phyloP scores from a whole-genome alignment of 2,329 filamentous ascomycete genomes.

The Neocucurbitaria cava region DNA sequence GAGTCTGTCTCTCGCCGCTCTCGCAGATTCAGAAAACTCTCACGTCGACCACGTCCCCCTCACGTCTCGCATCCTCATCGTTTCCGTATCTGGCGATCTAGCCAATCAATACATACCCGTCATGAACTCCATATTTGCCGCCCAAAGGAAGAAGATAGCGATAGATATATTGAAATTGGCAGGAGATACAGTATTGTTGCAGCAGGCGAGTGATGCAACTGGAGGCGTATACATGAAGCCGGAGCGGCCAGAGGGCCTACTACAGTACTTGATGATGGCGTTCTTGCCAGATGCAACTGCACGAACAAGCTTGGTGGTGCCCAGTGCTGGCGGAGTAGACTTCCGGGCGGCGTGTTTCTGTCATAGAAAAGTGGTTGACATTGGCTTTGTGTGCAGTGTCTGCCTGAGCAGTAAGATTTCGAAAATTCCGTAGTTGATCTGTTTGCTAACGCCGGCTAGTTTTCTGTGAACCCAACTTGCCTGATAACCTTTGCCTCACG shows the following conservation, averaged over 20 bases:
- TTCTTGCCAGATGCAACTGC: conserved; percentile 77
- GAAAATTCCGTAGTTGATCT: not conserved
- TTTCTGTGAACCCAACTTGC: conserved; percentile 45
- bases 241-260: conserved; percentile 63
- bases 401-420: conserved; percentile 77
- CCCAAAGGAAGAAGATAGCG: conserved; percentile 83
- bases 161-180: conserved; percentile 91
- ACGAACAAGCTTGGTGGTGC: conserved; percentile 72
- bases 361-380: conserved; percentile 86
- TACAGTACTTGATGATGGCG: conserved; percentile 94
- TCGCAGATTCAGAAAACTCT: conserved; percentile 48
- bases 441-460: conserved; percentile 30
- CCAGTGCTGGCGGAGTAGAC: conserved; percentile 86
- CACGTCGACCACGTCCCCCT: conserved; percentile 58
- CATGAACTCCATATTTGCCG: conserved; percentile 98
- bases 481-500: conserved; percentile 46
- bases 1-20: conserved; percentile 53
- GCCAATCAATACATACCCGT: conserved; percentile 93
- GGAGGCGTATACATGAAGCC: conserved; percentile 72
- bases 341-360: conserved; percentile 99
- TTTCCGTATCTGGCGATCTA: conserved; percentile 88
- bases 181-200: conserved; percentile 87
- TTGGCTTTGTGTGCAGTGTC: conserved; percentile 94
- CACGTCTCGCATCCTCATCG: conserved; percentile 82
- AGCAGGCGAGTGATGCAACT: conserved; percentile 83